Base-by-base conservation (phyloP, 169 alveolate species). In the Plasmodium billcollinsi region DNA sequence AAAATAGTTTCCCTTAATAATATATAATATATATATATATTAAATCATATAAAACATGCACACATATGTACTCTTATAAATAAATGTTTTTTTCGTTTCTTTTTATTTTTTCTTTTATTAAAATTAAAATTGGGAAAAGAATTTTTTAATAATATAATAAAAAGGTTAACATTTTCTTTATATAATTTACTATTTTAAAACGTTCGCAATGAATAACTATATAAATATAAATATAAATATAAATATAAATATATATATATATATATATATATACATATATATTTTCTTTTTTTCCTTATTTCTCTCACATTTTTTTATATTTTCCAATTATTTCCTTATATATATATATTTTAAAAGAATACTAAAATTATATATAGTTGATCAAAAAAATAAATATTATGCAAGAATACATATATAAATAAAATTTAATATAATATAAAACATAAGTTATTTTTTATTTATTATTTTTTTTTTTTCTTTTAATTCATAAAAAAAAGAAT, bases 351-450 rank as follows among this genome's bases (percentile, higher is more conserved):
- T 56, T 12, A 12, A 56, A 52, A 56, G 65, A 56, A 56, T 56
- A 56, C 65, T 56, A 56, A 56, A 52, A 52, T 39, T 39, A 39
- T 39, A 39, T n/a, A 12, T 56, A 56, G 65, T 9, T 56, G 65
- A 7, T 18, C 65, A 56, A 56, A 52, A 56, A 52, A 56, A 56
- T 56, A 56, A 56, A 56, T 5, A 56, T 21, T 56, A 56, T 12
- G 65, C 21, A 56, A 56, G n/a, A 56, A 56, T 56, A 56, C 21
- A 9, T 56, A 56, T 56, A 56, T 56, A 11, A 56, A 18, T 56
- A 15, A 56, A 18, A 18, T 56, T 56, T 56, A 14, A 8, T 2
- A 56, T 15, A 12, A 56, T 15, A 56, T 39, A 5, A 39, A 56
- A 56, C 21, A 56, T 18, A 15, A 56, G 3, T 56, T 12, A 56